Base-by-base conservation (phyloP, 768 basidiomycete genomes). In the Serendipita sp. region DNA sequence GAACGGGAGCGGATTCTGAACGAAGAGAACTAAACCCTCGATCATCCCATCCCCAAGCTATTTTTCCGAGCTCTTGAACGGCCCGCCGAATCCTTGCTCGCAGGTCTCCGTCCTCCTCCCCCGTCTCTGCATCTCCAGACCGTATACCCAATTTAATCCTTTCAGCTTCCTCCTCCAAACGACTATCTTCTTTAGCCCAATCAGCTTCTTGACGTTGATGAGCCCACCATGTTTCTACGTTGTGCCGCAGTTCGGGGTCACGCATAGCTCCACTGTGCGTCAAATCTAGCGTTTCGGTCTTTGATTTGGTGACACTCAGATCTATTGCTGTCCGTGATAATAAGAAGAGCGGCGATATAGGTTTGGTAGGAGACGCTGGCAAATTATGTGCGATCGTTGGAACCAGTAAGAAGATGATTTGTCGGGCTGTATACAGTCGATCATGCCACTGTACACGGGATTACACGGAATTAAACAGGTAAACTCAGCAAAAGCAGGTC, bases 401-500 rank as follows among this genome's bases (percentile, higher is more conserved):
- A 2, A 88, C 74, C 31, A 76, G 4, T 62, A 86, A 73, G 72
- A 88, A 84, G 61, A 85, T 70, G 1, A 75, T 28, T 61, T 80
- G 78, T n/a, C 87, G 85, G 34, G 72, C 64, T 53, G 76, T 69
- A 69, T 79, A 77, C 41, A 84, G 71, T 28, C 69, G 74, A 69
- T 88, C 85, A 71, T 86, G 83, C 82, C 82, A 84, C 86, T 88
- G 64, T 31, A 43, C 17, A 48, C 17, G 26, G n/a, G 17, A 48
- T 48, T 9, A 48, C 9, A 20, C 42, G 42, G 42, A 20, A 42
- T 42, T 42, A 11, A 11, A 11, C 11, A 38, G 22, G 3, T 5
- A 42, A 38, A 17, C 17, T 9, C 41, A 38, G 34, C 34, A 38
- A 38, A 38, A 38, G 34, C n/a, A 38, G 14, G 20, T 31, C 45